These are phyloP conservation scores for Sonneratia alba DNA, from an alignment of 345 rosid genomes.

Conservation along the genomic window DNA sequence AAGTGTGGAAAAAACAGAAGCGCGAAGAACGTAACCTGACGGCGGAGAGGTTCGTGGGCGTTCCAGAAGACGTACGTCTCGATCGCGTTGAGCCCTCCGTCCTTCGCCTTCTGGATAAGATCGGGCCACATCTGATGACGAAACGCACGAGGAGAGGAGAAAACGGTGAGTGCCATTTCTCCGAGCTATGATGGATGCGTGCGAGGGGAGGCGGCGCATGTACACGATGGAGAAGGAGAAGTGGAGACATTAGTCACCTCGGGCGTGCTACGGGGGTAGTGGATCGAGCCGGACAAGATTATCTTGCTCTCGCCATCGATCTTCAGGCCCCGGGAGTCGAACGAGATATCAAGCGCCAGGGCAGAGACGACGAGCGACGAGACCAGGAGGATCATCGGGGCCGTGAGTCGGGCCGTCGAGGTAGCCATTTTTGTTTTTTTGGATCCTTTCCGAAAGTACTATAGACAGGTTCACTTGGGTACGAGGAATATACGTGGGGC, in stretches of 20 bases:
- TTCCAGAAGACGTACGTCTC: conserved; percentile 76
- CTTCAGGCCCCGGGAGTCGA: conserved; percentile 22
- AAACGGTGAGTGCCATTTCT: too few species aligned
- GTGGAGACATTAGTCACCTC: conserved; percentile 10
- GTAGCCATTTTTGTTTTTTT: neutral
- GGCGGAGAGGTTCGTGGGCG: conserved; percentile 35
- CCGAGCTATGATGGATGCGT: too few species aligned
- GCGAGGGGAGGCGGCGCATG: too few species aligned
- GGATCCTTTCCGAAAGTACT: too few species aligned
- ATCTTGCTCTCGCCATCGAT: conserved; percentile 33
- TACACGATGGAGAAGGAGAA: too few species aligned
- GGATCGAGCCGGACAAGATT: conserved; percentile 41
- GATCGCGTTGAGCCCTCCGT: conserved; percentile 52
- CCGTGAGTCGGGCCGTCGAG: neutral
- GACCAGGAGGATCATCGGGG: neutral
- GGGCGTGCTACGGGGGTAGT: conserved; percentile 48
- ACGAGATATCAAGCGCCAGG: conserved; percentile 11
- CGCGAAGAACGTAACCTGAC: conserved; percentile 13
- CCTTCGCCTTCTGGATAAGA: conserved; percentile 29
- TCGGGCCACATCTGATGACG: conserved; percentile 30
- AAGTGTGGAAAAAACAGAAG: neutral
- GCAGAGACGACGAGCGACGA: neutral
- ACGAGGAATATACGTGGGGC: too few species aligned
- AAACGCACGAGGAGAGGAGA: neutral
- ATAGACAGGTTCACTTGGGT: too few species aligned